Percentiles rank a stretch among this genome's conserved stretches.
These are phyloP conservation scores for Trifolium repens DNA, from an alignment of 306 rosid species.

Conservation along the genomic window DNA sequence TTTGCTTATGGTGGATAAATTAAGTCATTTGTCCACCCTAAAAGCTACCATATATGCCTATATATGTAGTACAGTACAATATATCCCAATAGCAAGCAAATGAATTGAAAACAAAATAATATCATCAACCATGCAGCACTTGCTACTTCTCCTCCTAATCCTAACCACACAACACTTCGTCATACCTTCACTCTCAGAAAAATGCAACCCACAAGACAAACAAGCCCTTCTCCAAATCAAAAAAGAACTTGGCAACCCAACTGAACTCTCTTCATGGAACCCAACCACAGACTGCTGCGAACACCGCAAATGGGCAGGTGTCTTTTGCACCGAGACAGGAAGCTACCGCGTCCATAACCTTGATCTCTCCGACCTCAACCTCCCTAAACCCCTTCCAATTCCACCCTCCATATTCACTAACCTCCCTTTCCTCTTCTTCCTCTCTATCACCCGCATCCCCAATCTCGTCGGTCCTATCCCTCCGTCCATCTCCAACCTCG, in stretches of 20 bases:
- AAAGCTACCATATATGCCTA: too few relatives aligned
- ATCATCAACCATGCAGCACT: not conserved
- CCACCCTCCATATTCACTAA: constrained; percentile 31
- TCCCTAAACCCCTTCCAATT: not conserved
- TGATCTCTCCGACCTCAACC: constrained; percentile 13
- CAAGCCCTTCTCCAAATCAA: constrained; percentile 43
- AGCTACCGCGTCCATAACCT: constrained; percentile 33
- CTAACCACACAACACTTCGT: not conserved
- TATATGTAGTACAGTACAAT: too few relatives aligned
- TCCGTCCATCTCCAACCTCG: not conserved
- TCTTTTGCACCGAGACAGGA: constrained; percentile 34
- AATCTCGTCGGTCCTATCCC: constrained; percentile 40
- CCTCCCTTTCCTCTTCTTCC: constrained; percentile 22
- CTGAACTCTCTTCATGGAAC: constrained; percentile 38
- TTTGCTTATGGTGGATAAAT: too few relatives aligned
- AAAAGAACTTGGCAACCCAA: constrained; percentile 37
- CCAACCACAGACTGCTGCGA: constrained; percentile 40
- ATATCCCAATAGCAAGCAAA: too few relatives aligned
- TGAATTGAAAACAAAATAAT: too few relatives aligned
- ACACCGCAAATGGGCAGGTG: constrained; percentile 20
- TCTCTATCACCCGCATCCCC: not conserved
- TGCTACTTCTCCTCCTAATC: not conserved
- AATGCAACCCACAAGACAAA: constrained; percentile 41
- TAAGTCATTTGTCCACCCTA: too few relatives aligned
- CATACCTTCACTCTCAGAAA: constrained; percentile 19